Conservation (phyloP, 116 monocot genomes). For the Phalaenopsis hybrid region DNA sequence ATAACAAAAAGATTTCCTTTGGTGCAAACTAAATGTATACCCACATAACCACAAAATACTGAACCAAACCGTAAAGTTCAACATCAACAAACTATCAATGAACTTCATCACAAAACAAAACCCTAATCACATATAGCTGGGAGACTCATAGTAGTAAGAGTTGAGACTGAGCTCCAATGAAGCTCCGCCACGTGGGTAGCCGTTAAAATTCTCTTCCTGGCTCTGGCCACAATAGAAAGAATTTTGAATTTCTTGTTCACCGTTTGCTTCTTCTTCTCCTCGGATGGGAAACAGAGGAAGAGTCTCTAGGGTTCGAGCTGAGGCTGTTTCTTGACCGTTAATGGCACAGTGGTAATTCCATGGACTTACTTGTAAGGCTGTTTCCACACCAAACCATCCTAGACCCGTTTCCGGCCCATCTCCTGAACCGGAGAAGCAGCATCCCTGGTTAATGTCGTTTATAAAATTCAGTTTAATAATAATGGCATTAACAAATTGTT, state of each 20-base stretch:
- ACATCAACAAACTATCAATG: too few relatives aligned
- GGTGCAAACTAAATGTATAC: too few relatives aligned
- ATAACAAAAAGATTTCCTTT: too few relatives aligned
- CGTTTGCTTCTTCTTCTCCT: constrained; percentile 12
- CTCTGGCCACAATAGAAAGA: neutral
- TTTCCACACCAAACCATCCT: constrained; percentile 4
- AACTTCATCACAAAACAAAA: neutral
- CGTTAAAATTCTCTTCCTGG: constrained; percentile 1
- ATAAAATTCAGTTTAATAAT: neutral
- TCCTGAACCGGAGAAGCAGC: constrained; percentile 16
- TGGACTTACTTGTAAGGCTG: neutral
- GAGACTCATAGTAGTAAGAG: constrained; percentile 48
- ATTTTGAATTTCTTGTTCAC: constrained; percentile 1
- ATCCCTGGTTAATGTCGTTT: constrained; percentile 22
- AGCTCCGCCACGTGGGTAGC: constrained; percentile 5
- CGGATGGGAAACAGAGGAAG: constrained; percentile 76
- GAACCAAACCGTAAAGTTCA: too few relatives aligned
- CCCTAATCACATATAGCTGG: constrained; percentile 37
- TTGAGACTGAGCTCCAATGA: constrained; percentile 73
- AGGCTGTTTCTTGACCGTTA: neutral
- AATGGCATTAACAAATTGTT: neutral
- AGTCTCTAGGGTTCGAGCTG: constrained; percentile 51
- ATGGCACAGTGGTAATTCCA: constrained; percentile 25
- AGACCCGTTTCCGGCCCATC: too few relatives aligned
- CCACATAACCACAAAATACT: too few relatives aligned